Conservation (phyloP, 2,329 filamentous ascomycete species). For the Epichloe glyceriae region DNA sequence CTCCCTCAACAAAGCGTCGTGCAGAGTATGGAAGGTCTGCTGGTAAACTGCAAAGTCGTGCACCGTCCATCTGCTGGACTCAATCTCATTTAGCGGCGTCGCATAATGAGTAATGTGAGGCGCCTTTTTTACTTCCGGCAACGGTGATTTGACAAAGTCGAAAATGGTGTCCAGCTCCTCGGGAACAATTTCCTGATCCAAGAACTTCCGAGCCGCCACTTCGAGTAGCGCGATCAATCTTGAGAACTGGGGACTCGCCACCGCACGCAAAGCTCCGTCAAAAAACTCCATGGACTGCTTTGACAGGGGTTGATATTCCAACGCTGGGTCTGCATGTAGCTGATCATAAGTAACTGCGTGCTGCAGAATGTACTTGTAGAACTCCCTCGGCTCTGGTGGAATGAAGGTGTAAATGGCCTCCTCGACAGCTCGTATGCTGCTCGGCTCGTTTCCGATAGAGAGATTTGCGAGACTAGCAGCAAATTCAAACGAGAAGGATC, state of each 20-base stretch:
- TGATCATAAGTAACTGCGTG: slow-evolving; percentile 58
- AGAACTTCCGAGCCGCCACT: slow-evolving; percentile 71
- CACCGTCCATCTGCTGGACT: slow-evolving; percentile 51
- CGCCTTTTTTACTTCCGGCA: slow-evolving; percentile 51
- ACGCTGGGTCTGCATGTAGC: slow-evolving; percentile 38
- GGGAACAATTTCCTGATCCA: slow-evolving; percentile 68
- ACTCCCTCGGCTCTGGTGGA: slow-evolving; percentile 67
- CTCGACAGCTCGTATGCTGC: slow-evolving; percentile 41
- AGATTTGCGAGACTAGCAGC: slow-evolving; percentile 55
- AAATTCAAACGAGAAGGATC: slow-evolving; percentile 43
- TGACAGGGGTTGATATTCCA: slow-evolving; percentile 46
- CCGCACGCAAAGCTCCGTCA: slow-evolving; percentile 72
- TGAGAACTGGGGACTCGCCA: slow-evolving; percentile 85
- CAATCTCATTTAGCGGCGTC: slow-evolving; percentile 41
- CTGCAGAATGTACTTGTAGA: slow-evolving; percentile 71
- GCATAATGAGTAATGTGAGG: slow-evolving; percentile 40
- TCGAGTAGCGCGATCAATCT: slow-evolving; percentile 73
- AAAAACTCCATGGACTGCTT: slow-evolving; percentile 65
- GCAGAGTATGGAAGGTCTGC: slow-evolving; percentile 57
- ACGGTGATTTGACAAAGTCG: slow-evolving; percentile 63
- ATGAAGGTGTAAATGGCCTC: slow-evolving; percentile 76
- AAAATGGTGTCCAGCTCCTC: slow-evolving; percentile 77
- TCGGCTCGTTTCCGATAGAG: slow-evolving; percentile 43
- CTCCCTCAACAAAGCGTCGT: slow-evolving; percentile 75
- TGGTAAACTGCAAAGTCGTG: slow-evolving; percentile 60